Base-by-base conservation (phyloP, 208 protist species). In the Vickermania spadyakhi region DNA sequence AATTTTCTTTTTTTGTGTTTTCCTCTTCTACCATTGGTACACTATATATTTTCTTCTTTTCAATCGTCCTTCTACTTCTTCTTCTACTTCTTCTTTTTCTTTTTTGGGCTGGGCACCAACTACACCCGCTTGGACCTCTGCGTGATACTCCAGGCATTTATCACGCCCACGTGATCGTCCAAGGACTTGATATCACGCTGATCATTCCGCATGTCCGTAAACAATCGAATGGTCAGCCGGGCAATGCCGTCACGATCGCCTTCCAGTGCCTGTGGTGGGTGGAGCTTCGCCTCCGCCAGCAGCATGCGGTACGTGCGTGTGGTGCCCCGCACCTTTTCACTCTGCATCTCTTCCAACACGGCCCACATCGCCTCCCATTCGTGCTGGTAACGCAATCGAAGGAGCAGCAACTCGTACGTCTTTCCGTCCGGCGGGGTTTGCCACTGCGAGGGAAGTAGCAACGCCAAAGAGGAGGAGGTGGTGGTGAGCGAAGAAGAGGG, bases 351-450 rank as follows among this genome's bases (percentile, higher is more conserved):
- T 26, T 84, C 68, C 52, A 78, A 89, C 4, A 91, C 52, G 2
- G 61, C 72, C 84, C 84, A 91, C 73, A 91, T 73, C 2, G 72
- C 68, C 1, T 62, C 54, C 81, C 83, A 94, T 31, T 94, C 76
- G 54, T 86, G 65, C 31, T 69, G 25, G 52, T 89, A 86, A 29
- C 73, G 78, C 3, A 60, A 69, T 21, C 75, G 79, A 3, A 70
- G 63, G 26, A 94, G 64, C 5, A 91, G 66, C 11, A 91, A 56
- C 63, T 94, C 87, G 55, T 86, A 91, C 2, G 84, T 94, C 26
- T 77, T 78, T 2, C 71, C 76, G 58, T 83, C 90, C 0, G 83
- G 87, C 28, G 52, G 52, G 1, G 70, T 56, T 2, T 60, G 58
- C 81, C 87, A 91, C 22, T 61, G 45, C 1, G 81, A 72, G 1